Evolutionary conservation across 1,284 basidiomycete genomes (phyloP), one percentile per base, ranked within the genome.

Genomic region (Leccinum griseonigrum): DNA sequence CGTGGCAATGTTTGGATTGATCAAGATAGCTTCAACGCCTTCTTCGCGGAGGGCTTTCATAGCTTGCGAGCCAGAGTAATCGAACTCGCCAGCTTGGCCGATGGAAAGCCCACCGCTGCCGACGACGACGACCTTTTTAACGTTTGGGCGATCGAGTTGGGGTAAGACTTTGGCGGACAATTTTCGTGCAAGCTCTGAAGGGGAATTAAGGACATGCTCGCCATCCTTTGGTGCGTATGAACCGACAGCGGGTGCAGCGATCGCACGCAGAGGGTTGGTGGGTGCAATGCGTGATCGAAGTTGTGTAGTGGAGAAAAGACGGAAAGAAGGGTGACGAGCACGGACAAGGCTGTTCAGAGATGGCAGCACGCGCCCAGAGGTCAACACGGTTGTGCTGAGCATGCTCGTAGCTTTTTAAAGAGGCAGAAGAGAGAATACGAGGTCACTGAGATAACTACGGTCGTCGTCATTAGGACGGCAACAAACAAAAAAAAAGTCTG

Each of bases 21-120:
- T 94, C 64, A 99, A 88, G 66, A 99, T 90, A 34, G 97, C 95
- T 68, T 96, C 88, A 64, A 98, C 90, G 59, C 97, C 95, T 74
- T 95, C 94, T 77, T 99, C 97, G 64, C 91, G 87, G 61, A 99
- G 88, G 13, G 97, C 97, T 78, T 99, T 99, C 79, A 99, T 90
- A 34, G 97, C 97, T 79, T 99, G 97, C 8, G 97, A 98, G 53
- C 92, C 97, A 31, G 95, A 98, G 79, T 99, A 99, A 77, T 99
- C 97, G 77, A 99, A 99, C 78, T 99, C 97, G 77, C 97, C 97
- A 4, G 97, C 97, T 78, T 99, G 97, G 52, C 97, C 97, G 66
- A 99, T 99, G 73, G 89, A 92, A 56, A 99, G 87, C 64, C 97
- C 97, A 71, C 97, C 97, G 66, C 91, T 94, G 66, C 97, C 97